phyloP scores from a whole-genome alignment of 441 rosid species.

The Syzygium malaccense region DNA sequence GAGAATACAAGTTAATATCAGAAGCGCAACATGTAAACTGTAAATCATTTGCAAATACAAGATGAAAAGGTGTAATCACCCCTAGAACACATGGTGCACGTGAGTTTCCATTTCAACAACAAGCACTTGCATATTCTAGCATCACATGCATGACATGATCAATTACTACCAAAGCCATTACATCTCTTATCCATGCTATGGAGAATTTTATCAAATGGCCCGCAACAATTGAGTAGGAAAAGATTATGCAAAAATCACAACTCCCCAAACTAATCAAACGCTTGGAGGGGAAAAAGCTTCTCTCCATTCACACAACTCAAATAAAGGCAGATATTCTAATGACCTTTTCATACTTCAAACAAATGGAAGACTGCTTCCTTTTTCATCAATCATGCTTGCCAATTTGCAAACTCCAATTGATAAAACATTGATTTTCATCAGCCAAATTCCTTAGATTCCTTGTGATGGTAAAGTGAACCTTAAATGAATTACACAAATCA shows the following conservation, averaged over 20 bases:
- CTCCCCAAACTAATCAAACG: not conserved
- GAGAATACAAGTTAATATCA: not conserved
- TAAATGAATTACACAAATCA: not conserved
- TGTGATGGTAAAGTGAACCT: not conserved
- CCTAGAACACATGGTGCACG: not conserved
- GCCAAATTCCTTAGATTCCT: not conserved
- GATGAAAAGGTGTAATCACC: not conserved
- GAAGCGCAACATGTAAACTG: not conserved
- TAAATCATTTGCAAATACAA: not conserved
- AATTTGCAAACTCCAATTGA: not conserved
- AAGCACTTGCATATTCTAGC: not conserved
- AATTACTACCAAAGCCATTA: not conserved
- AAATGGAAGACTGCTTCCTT: not conserved
- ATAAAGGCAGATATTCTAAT: not conserved
- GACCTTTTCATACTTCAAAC: not conserved
- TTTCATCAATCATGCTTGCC: not conserved
- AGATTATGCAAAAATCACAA: not conserved
- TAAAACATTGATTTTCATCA: not conserved
- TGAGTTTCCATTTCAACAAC: not conserved
- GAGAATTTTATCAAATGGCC: not conserved
- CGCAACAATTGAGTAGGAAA: not conserved
- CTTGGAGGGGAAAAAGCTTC: not conserved
- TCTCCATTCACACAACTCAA: not conserved
- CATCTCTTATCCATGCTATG: not conserved
- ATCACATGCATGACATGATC: not conserved